Base-by-base conservation (phyloP, 768 basidiomycete species). In the Leccinum variicolor region DNA sequence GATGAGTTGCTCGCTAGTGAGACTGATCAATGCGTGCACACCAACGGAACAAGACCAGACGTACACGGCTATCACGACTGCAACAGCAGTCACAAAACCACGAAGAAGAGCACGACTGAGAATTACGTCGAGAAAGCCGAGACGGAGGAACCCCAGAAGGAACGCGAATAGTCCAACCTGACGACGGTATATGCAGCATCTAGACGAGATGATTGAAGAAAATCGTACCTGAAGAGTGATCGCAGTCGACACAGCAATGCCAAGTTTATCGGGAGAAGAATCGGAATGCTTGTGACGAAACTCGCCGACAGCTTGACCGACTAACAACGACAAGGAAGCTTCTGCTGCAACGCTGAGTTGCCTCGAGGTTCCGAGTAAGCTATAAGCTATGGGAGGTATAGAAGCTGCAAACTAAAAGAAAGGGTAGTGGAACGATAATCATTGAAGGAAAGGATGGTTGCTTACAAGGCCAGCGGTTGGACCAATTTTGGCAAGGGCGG, bases 61-160 rank as follows among this genome's bases (percentile, higher is more conserved):
- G 50, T 62, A 90, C 90, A 93, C 85, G 69, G 88, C 78, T 65
- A 98, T 95, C 45, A 98, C 87, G 7, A 89, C 80, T 1, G 89
- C 91, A 26, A 94, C 81, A 15, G 94, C 92, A 1, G 87, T 85
- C 47, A 96, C 83, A 68, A 96, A 95, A 3, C 94, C 94, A 28
- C 91, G 82, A 54, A 96, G 79, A 14, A 96, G 79, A 4, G 94
- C 92, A 53, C 93, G 86, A 64, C 91, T 93, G 28, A 98, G 81
- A 6, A 96, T 90, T 13, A 96, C 94, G 69, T 98, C 95, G 53
- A 96, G 84, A 73, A 96, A 96, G 2, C 94, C 94, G 10, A 98
- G 78, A 25, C 93, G 81, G 68, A 95, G 87, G 64, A 96, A 83
- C 3, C 95, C 95, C 29, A 97, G 79, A 25, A 90, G 70, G 58